Evolutionary conservation across 2,329 filamentous ascomycete genomes (phyloP), one percentile per base, ranked within the genome.

Genomic region (Alternaria sp.): DNA sequence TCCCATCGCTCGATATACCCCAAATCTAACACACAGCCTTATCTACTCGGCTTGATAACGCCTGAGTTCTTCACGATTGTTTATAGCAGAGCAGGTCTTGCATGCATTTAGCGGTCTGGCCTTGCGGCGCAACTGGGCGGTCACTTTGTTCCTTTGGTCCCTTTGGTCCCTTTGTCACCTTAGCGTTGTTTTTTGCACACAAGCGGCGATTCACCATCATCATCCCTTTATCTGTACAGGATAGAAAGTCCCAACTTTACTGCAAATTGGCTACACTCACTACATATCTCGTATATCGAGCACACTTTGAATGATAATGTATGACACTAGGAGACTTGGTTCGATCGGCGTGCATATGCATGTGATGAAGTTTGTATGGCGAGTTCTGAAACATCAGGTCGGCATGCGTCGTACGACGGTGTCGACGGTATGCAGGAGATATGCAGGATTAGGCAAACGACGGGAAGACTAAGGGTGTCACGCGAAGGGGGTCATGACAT

Each of bases 251-350:
- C 36, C 32, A 44, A 28, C 52, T 44, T 54, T 43, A 44, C 52
- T 54, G 47, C 44, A 61, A 47, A 57, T 58, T 61, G 54, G 47
- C 32, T 23, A 57, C 59, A 45, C 54, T 61, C 47, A 49, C 36
- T 61, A 58, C 46, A 54, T 40, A 40, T 40, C 32, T 49, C 52
- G 32, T n/a, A 58, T 40, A 58, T 61, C 49, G 49, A 52, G 49
- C 30, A 52, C 15, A 19, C 26, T 28, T 3, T 58, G 54, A 61
- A 61, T 58, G 59, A 61, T 61, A 58, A 61, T 61, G 59, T 61
- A 57, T 61, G 51, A 49, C 49, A 52, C 28, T 21, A 30, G 43
- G 25, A 50, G 26, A 44, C 43, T 43, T 40, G 36, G 36, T 40
- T 17, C 15, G 36, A 40, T 40, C 36, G 15, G 36, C 36, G 36